These are phyloP conservation scores for Selaginella moellendorffii DNA, from an alignment of 75 land plant species.

Conservation along the genomic window DNA sequence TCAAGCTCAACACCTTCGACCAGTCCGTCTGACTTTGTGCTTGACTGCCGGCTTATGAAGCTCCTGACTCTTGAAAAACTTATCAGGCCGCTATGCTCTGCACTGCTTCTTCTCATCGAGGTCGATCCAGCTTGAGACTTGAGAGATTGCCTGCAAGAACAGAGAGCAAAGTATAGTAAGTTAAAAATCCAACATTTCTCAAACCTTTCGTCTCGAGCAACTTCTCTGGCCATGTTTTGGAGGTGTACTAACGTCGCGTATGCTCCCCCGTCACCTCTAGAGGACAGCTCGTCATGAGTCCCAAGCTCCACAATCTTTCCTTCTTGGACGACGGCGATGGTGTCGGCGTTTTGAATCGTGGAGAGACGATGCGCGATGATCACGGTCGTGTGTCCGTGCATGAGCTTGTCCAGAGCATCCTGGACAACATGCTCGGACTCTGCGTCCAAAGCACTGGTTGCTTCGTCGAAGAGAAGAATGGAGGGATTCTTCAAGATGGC, in stretches of 20 bases:
- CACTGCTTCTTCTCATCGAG: neutral
- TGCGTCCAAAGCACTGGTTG: conserved; percentile 94
- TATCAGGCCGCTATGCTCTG: neutral
- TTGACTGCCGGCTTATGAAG: conserved; percentile 42
- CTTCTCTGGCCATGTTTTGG: conserved; percentile 51
- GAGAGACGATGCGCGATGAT: conserved; percentile 95
- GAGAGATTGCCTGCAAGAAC: conserved; percentile 23
- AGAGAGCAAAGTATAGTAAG: conserved; percentile 50
- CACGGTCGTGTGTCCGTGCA: conserved; percentile 94
- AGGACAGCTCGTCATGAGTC: conserved; percentile 62
- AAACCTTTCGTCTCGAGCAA: neutral
- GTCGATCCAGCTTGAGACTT: neutral
- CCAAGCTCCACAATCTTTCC: conserved; percentile 88
- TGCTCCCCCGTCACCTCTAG: conserved; percentile 57
- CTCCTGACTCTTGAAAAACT: conserved; percentile 31
- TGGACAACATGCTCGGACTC: conserved; percentile 89
- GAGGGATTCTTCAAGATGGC: conserved; percentile 92
- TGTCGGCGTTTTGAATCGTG: conserved; percentile 83
- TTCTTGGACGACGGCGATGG: conserved; percentile 77
- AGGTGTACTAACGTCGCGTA: conserved; percentile 68
- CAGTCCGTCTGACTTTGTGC: conserved; percentile 70
- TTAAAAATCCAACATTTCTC: conserved; percentile 27
- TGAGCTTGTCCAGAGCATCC: conserved; percentile 85
- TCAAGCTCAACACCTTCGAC: conserved; percentile 52
- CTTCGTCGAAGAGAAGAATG: conserved; percentile 89